Conservation (phyloP, 2,329 filamentous ascomycete genomes). For the Fusarium setosum region DNA sequence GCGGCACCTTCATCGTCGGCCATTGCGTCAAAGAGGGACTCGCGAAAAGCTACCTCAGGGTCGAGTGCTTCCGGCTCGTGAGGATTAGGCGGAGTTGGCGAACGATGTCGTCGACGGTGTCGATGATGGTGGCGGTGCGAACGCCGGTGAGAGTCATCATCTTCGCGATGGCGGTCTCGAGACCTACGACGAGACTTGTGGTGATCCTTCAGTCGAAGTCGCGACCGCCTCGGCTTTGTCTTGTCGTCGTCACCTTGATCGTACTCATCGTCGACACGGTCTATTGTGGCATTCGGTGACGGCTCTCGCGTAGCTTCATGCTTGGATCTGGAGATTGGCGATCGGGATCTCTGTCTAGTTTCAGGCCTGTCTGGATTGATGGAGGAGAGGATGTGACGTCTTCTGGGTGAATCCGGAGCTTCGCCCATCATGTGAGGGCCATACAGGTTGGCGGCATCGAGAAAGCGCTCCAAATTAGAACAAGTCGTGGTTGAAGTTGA, state of each 20-base stretch:
- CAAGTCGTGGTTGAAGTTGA: slow-evolving; percentile 2
- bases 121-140: slow-evolving; percentile 46
- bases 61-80: slow-evolving; percentile 63
- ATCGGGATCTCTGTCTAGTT: slow-evolving; percentile 21
- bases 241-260: slow-evolving; percentile 31
- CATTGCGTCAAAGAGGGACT: slow-evolving; percentile 96
- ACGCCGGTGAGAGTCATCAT: slow-evolving; percentile 32
- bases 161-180: slow-evolving; percentile 36
- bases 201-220: slow-evolving; percentile 48
- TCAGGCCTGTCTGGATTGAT: slow-evolving; percentile 50
- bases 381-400: slow-evolving; percentile 62
- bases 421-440: slow-evolving; percentile 48
- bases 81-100: slow-evolving; percentile 60
- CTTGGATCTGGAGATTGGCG: slow-evolving; percentile 11
- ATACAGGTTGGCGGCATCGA: slow-evolving; percentile 32
- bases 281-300: slow-evolving; percentile 10
- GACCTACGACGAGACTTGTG: slow-evolving; percentile 43
- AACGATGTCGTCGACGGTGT: slow-evolving; percentile 51
- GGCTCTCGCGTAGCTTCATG: slow-evolving; percentile 12
- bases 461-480: slow-evolving; percentile 5
- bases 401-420: slow-evolving; percentile 48
- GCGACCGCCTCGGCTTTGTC: slow-evolving; percentile 45
- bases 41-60: slow-evolving; percentile 83
- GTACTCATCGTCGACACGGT: slow-evolving; percentile 7
- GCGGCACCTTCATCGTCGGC: slow-evolving; percentile 95